Evolutionary conservation across 805 yeast genomes (phyloP), one percentile per base, ranked within the genome.

Genomic region (Schwanniomyces occidentalis): DNA sequence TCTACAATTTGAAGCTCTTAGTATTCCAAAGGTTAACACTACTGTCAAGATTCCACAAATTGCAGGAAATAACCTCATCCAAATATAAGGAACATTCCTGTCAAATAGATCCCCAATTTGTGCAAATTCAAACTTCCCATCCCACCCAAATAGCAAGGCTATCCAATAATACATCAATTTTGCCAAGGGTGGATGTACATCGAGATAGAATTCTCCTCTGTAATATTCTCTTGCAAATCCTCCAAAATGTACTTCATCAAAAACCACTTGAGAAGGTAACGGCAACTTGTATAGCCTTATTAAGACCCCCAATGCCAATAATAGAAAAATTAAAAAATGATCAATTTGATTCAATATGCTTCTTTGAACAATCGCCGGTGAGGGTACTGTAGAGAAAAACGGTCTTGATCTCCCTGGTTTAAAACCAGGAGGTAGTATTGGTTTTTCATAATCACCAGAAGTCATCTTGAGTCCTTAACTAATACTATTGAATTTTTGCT

Each of bases 131-230:
- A 53, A 56, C 26, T 52, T 40, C 9, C 69, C 85, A 43, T 77
- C 68, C 61, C 73, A 79, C 4, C 82, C 80, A 22, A 67, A 68
- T 12, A 76, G 24, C 41, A 63, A 57, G 2, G 80, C 81, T 6
- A 80, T 62, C 35, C 73, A 66, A 19, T 76, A 78, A 48, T 71
- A 80, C 8, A 80, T 54, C 57, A 84, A 58, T 45, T 81, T 79
- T 24, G 75, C 80, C 33, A 84, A 61, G 4, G 91, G 90, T 8
- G 91, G 90, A 44, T 82, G 83, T 17, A 81, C 81, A 48, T 82
- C 89, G 47, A 82, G 65, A 57, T 80, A 82, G 54, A 77, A 82
- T 25, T 72, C 66, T 16, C 86, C 85, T 33, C 64, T 64, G 44
- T 69, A 69, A 56, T 79, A 78, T 23, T 68, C 61, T 27, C 55